Percentiles rank a stretch among this genome's conserved stretches.
Conservation (phyloP, 331 rosid species). For the Dryas integrifolia region DNA sequence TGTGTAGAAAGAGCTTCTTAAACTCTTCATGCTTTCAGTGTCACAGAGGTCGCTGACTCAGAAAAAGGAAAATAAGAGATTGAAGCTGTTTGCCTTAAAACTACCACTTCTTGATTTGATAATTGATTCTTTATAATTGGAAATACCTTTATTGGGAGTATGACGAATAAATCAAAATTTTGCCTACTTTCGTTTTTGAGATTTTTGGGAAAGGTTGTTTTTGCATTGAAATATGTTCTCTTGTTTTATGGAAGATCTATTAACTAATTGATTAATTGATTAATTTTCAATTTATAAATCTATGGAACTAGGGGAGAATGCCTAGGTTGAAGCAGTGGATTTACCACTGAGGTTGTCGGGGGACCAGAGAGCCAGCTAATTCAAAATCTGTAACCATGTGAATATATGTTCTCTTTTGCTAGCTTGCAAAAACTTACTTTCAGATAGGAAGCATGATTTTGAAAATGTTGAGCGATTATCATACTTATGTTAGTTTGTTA, state of each 20-base stretch:
- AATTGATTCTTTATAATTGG: neutral
- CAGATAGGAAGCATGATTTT: no score
- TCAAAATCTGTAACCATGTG: no score
- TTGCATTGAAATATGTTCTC: no score
- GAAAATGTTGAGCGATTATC: no score
- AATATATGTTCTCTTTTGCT: no score
- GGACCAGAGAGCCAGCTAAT: no score
- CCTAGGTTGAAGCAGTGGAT: neutral
- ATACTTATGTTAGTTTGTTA: neutral
- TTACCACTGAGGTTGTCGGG: neutral
- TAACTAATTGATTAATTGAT: no score
- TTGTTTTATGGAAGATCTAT: neutral
- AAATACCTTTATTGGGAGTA: neutral
- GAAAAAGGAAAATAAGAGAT: neutral
- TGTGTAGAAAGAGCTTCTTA: slow-evolving; percentile 11
- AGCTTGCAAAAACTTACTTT: no score
- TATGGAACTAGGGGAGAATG: neutral
- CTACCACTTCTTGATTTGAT: neutral
- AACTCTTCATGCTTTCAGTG: neutral
- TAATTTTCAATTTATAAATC: no score
- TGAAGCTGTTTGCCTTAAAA: slow-evolving; percentile 4
- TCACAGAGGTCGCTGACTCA: neutral
- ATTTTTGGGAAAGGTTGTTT: neutral
- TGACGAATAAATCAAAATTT: neutral
- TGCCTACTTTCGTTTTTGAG: no score